phyloP scores from a whole-genome alignment of 495 filamentous ascomycete species.

The Filosporella fistucella region DNA sequence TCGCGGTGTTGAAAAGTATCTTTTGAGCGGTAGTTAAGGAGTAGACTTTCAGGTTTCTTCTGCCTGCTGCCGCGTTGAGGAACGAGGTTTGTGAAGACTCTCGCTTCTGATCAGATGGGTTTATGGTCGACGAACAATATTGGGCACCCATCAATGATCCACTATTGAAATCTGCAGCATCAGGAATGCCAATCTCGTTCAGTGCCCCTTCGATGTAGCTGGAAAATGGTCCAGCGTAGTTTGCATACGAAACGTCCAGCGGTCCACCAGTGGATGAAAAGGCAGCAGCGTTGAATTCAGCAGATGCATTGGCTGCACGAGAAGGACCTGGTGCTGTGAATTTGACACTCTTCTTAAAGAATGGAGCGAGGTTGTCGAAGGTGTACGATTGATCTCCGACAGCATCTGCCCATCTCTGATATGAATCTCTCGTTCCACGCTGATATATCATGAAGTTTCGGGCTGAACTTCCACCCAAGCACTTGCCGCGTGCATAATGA shows the following conservation, averaged over 20 bases:
- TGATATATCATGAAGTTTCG: constrained; percentile 26
- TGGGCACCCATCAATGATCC: constrained; percentile 36
- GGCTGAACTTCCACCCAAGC: constrained; percentile 24
- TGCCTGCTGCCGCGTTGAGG: constrained; percentile 15
- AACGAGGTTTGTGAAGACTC: constrained; percentile 34
- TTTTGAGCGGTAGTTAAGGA: constrained; percentile 16
- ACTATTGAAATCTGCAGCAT: constrained; percentile 32
- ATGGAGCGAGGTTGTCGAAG: constrained; percentile 47
- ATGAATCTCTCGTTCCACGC: constrained; percentile 36
- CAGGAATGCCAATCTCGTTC: constrained; percentile 29
- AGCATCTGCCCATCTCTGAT: constrained; percentile 50
- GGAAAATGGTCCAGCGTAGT: constrained; percentile 32
- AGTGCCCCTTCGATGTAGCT: constrained; percentile 33
- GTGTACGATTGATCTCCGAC: constrained; percentile 53
- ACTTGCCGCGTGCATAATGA: constrained; percentile 28
- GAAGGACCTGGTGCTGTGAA: constrained; percentile 46
- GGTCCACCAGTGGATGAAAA: constrained; percentile 34
- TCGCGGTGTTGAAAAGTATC: constrained; percentile 31
- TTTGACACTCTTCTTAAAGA: constrained; percentile 44
- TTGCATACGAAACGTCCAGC: constrained; percentile 44
- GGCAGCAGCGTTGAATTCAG: constrained; percentile 26
- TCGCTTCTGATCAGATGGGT: constrained; percentile 28
- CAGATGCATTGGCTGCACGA: constrained; percentile 37
- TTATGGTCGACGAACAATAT: constrained; percentile 32
- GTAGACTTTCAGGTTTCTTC: constrained; percentile 9